phyloP scores from a whole-genome alignment of 208 protist species.

The Trypanosoma conorhini region DNA sequence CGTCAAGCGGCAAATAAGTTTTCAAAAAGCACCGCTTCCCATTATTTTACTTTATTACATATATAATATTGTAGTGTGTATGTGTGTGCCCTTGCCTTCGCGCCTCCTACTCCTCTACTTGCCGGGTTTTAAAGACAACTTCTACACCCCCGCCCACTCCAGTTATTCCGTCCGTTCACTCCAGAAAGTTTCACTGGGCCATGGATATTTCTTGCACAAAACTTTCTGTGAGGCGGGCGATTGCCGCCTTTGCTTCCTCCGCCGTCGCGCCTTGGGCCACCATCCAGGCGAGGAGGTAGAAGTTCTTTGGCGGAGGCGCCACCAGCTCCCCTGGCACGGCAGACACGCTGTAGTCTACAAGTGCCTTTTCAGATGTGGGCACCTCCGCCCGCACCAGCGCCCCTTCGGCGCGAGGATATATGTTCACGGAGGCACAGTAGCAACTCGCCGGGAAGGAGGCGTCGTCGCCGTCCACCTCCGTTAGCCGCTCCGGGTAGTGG shows the following conservation, averaged over 20 bases:
- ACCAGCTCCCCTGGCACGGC: slow-evolving; percentile 42
- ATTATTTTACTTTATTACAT: too few relatives aligned
- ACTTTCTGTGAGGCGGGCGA: slow-evolving; percentile 27
- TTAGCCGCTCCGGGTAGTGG: slow-evolving; percentile 37
- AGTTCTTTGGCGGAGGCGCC: slow-evolving; percentile 49
- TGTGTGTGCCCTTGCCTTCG: background rate
- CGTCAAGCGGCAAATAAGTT: background rate
- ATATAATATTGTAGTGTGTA: background rate
- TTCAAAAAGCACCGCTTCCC: background rate
- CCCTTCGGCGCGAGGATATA: slow-evolving; percentile 50
- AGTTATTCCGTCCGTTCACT: slow-evolving; percentile 1
- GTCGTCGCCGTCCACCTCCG: background rate
- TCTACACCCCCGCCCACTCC: background rate
- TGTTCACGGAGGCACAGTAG: slow-evolving; percentile 65
- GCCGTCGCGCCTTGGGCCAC: slow-evolving; percentile 40
- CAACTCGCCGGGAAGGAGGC: slow-evolving; percentile 38
- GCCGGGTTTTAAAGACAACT: background rate
- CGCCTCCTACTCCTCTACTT: background rate
- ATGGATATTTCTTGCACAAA: slow-evolving; percentile 49
- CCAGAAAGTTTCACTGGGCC: slow-evolving; percentile 9
- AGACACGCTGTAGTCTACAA: slow-evolving; percentile 61
- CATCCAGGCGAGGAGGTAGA: slow-evolving; percentile 71
- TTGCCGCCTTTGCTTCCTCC: slow-evolving; percentile 36
- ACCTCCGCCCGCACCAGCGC: slow-evolving; percentile 37
- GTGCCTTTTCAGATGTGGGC: slow-evolving; percentile 27